Evolutionary conservation across 2,329 filamentous ascomycete genomes (phyloP).

Genomic region (Claviceps quebecensis): DNA sequence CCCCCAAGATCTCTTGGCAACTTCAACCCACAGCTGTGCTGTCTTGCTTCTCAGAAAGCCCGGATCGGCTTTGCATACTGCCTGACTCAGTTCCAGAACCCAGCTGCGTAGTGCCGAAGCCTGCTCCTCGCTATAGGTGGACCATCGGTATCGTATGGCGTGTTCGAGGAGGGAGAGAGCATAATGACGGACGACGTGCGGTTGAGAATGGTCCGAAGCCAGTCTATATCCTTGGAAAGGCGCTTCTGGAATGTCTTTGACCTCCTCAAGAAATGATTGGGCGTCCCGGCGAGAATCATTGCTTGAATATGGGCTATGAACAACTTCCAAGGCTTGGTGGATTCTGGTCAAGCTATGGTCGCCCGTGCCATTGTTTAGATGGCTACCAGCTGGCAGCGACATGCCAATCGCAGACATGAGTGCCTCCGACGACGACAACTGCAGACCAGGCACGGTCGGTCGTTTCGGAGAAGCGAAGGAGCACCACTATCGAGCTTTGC

Average conservation of each 20-base stretch:
- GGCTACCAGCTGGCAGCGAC: slow-evolving; percentile 16
- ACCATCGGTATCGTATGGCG: slow-evolving; percentile 74
- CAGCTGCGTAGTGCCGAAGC: slow-evolving; percentile 56
- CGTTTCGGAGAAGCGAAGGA: background rate
- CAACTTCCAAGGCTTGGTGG: slow-evolving; percentile 70
- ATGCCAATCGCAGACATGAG: slow-evolving; percentile 26
- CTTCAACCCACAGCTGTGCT: slow-evolving; percentile 84
- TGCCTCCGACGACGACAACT: background rate
- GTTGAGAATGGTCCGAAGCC: slow-evolving; percentile 59
- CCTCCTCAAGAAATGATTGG: slow-evolving; percentile 68
- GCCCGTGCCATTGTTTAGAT: slow-evolving; percentile 23
- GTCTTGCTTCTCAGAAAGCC: slow-evolving; percentile 84
- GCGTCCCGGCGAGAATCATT: slow-evolving; percentile 75
- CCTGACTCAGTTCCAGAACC: slow-evolving; percentile 65
- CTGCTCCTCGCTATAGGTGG: slow-evolving; percentile 56
- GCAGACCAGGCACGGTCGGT: background rate
- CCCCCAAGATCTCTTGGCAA: slow-evolving; percentile 89
- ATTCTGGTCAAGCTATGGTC: slow-evolving; percentile 49
- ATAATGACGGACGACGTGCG: slow-evolving; percentile 79
- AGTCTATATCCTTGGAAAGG: slow-evolving; percentile 75
- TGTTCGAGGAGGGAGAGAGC: slow-evolving; percentile 85
- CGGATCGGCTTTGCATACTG: slow-evolving; percentile 58
- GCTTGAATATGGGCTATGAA: slow-evolving; percentile 68
- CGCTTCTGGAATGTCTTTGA: slow-evolving; percentile 68
- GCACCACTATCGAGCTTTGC: background rate